These are phyloP conservation scores for Discostella stelligeroides DNA, from an alignment of 108 stramenopile genomes.

Conservation along the genomic window DNA sequence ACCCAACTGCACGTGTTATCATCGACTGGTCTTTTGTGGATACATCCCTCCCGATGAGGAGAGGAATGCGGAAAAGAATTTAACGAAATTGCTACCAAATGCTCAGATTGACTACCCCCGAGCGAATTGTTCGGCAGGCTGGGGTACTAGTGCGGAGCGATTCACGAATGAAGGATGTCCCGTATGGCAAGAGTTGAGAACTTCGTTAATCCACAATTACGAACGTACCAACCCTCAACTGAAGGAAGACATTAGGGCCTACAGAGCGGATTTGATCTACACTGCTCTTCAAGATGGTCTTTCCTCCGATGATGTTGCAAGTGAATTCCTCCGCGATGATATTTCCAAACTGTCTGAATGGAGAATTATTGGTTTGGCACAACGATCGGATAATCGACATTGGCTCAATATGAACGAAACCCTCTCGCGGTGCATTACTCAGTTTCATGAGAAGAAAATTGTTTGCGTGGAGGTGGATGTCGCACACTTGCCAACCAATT, in stretches of 20 bases:
- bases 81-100: too few species aligned
- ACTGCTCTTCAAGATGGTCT: neutral
- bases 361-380: slow-evolving; percentile 35
- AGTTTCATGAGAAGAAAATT: slow-evolving; percentile 11
- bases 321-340: neutral
- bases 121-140: too few species aligned
- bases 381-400: slow-evolving; percentile 16
- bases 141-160: neutral
- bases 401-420: slow-evolving; percentile 31
- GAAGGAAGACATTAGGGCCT: slow-evolving; percentile 16
- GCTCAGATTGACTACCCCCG: too few species aligned
- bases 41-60: too few species aligned
- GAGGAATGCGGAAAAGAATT: too few species aligned
- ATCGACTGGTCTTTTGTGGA: slow-evolving; percentile 14
- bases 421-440: slow-evolving; percentile 12
- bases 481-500: slow-evolving; percentile 24
- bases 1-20: slow-evolving; percentile 8
- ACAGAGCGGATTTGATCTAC: slow-evolving; percentile 14
- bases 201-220: slow-evolving; percentile 7
- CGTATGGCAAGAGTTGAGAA: slow-evolving; percentile 22
- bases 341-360: neutral
- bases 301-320: neutral
- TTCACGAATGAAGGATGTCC: slow-evolving; percentile 15
- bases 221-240: slow-evolving; percentile 20
- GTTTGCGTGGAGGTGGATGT: slow-evolving; percentile 45